Conservation (phyloP, 305 asterid genomes). For the Euphrasia arctica region DNA sequence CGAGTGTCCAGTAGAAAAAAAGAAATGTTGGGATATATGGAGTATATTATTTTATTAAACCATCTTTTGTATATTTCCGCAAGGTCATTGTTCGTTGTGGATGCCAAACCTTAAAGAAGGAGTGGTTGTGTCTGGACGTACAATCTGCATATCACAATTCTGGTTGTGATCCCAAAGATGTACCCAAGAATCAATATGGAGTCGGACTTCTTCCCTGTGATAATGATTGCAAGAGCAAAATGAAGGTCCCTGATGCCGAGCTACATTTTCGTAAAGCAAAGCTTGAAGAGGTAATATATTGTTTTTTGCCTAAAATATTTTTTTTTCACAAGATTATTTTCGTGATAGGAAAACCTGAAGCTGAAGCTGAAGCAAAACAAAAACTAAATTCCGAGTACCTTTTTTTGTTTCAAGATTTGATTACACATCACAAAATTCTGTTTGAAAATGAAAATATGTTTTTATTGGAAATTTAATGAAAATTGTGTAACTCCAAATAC, state of each 20-base stretch:
- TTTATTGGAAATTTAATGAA: no score
- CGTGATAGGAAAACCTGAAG: no score
- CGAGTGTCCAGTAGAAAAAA: not conserved
- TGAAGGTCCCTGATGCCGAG: slow-evolving; percentile 54
- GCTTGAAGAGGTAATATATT: slow-evolving; percentile 50
- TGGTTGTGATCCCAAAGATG: slow-evolving; percentile 67
- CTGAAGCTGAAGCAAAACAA: no score
- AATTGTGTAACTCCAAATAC: no score
- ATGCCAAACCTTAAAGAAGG: slow-evolving; percentile 80
- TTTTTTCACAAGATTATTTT: no score
- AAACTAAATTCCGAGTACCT: no score
- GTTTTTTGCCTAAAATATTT: not conserved
- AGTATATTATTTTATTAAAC: slow-evolving; percentile 15
- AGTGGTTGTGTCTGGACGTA: slow-evolving; percentile 76
- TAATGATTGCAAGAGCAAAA: slow-evolving; percentile 59
- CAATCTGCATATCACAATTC: slow-evolving; percentile 56
- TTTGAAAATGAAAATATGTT: no score
- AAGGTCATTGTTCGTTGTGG: slow-evolving; percentile 80
- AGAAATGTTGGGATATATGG: slow-evolving; percentile 1
- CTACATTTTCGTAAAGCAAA: slow-evolving; percentile 65
- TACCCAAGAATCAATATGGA: slow-evolving; percentile 66
- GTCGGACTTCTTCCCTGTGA: slow-evolving; percentile 76
- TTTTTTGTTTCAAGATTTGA: not conserved
- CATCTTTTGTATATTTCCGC: slow-evolving; percentile 23
- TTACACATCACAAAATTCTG: not conserved